Percentiles rank a stretch among this genome's conserved stretches.
These are phyloP conservation scores for Mrakia gelida DNA, from an alignment of 768 basidiomycete species.

Conservation along the genomic window DNA sequence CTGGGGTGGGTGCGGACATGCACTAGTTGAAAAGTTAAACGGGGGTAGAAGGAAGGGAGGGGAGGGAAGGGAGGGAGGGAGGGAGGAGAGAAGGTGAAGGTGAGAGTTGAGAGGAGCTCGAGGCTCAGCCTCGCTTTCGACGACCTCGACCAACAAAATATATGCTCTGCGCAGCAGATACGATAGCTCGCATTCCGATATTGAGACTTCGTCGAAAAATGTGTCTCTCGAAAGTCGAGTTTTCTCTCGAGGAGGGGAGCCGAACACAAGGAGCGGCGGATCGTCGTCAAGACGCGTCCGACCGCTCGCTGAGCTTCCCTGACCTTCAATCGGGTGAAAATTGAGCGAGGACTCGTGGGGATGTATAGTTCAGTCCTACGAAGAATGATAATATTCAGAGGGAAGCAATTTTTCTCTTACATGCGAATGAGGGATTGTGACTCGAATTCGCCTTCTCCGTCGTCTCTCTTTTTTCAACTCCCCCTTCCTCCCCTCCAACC, in stretches of 20 bases:
- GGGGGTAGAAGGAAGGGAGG: not conserved
- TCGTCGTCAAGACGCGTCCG: not conserved
- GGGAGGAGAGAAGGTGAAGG: slow-evolving; percentile 7
- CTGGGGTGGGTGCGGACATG: not conserved
- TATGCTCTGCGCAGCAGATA: too few relatives aligned
- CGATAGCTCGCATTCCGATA: too few relatives aligned
- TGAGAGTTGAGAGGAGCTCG: not conserved
- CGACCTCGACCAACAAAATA: too few relatives aligned
- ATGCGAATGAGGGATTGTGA: not conserved
- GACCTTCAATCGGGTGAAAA: not conserved
- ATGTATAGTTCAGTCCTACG: too few relatives aligned
- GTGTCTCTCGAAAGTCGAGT: too few relatives aligned
- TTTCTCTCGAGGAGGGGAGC: too few relatives aligned
- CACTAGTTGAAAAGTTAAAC: not conserved
- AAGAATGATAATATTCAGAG: not conserved
- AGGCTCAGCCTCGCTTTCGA: not conserved
- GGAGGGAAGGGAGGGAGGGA: not conserved
- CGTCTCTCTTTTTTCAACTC: not conserved
- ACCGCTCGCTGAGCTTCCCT: not conserved
- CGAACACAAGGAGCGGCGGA: too few relatives aligned
- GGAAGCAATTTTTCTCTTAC: not conserved
- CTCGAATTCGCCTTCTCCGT: not conserved
- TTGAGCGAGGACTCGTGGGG: too few relatives aligned
- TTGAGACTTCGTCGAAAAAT: too few relatives aligned
- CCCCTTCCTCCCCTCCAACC: not conserved